Evolutionary conservation across 208 protist genomes (phyloP).

Genomic region (Acanthamoeba divionensis): DNA sequence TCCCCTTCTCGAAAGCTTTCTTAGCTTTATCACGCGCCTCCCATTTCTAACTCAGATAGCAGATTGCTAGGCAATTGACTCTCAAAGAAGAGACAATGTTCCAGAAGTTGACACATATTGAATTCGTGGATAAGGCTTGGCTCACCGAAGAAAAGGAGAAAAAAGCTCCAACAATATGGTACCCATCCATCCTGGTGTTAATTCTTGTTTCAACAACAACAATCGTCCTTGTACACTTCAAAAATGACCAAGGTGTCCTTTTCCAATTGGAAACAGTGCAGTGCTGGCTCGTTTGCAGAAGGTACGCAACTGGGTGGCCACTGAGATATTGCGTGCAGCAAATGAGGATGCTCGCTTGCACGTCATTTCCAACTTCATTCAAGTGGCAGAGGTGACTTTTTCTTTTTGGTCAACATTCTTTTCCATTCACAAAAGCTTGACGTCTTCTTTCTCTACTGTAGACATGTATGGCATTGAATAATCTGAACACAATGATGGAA

Average conservation of each 20-base stretch:
- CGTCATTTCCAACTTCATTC: slow-evolving; percentile 5
- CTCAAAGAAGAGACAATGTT: not conserved
- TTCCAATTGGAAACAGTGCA: too few relatives aligned
- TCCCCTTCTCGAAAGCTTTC: not conserved
- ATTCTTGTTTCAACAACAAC: too few relatives aligned
- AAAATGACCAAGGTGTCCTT: too few relatives aligned
- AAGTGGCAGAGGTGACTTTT: not conserved
- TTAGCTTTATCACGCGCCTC: too few relatives aligned
- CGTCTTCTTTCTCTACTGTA: not conserved
- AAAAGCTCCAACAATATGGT: not conserved
- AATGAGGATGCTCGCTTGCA: not conserved
- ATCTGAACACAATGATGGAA: slow-evolving; percentile 72
- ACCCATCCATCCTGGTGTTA: too few relatives aligned
- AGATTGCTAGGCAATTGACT: not conserved
- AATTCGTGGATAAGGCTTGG: slow-evolving; percentile 18
- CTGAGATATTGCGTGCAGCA: not conserved
- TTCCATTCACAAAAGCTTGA: not conserved
- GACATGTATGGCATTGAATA: slow-evolving; percentile 59
- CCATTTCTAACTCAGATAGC: too few relatives aligned
- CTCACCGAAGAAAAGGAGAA: not conserved
- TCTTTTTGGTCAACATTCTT: too few relatives aligned
- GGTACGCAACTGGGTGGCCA: not conserved
- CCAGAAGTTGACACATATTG: not conserved
- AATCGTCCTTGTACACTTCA: too few relatives aligned
- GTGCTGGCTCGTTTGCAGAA: not conserved